Conservation (phyloP, 2,329 filamentous ascomycete genomes). For the Arthrobotrys entomopaga region DNA sequence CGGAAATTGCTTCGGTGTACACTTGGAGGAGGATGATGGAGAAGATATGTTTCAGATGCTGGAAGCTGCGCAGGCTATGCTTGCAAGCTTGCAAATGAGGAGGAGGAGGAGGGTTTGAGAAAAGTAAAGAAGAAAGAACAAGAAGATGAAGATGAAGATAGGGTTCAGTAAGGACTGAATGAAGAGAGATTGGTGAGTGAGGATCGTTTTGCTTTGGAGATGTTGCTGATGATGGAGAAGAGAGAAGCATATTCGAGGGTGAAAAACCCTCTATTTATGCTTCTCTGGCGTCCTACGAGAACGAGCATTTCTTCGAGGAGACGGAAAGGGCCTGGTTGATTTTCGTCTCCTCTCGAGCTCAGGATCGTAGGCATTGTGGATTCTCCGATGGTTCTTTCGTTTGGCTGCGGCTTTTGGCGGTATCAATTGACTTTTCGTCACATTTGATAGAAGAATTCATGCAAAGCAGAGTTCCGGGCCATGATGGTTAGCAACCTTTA, state of each 20-base stretch:
- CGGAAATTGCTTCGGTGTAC: constrained; percentile 55
- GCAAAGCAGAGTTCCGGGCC: constrained; percentile 54
- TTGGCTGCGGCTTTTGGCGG: constrained; percentile 35
- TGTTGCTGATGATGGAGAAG: constrained; percentile 52
- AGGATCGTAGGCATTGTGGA: constrained; percentile 39
- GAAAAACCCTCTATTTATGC: constrained; percentile 58
- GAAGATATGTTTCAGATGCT: constrained; percentile 41
- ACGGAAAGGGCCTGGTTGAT: constrained; percentile 25
- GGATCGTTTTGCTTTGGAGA: constrained; percentile 50
- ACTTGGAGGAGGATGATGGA: constrained; percentile 9
- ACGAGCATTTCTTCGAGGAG: constrained; percentile 30
- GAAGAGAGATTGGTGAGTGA: constrained; percentile 55
- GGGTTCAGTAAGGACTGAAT: constrained; percentile 55
- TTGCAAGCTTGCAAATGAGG: constrained; percentile 48
- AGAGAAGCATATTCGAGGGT: constrained; percentile 53
- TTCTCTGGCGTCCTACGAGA: constrained; percentile 30
- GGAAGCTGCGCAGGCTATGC: constrained; percentile 42
- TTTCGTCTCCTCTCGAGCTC: constrained; percentile 32
- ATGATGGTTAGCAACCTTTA: constrained; percentile 52
- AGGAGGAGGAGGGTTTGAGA: constrained; percentile 55
- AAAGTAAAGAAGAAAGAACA: constrained; percentile 29
- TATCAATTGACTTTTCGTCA: constrained; percentile 53
- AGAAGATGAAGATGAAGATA: constrained; percentile 57
- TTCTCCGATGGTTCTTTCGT: constrained; percentile 24
- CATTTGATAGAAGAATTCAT: constrained; percentile 55